Evolutionary conservation across 352 stramenopile species (phyloP).

Genomic region (Stephanocyclus meneghinianus): DNA sequence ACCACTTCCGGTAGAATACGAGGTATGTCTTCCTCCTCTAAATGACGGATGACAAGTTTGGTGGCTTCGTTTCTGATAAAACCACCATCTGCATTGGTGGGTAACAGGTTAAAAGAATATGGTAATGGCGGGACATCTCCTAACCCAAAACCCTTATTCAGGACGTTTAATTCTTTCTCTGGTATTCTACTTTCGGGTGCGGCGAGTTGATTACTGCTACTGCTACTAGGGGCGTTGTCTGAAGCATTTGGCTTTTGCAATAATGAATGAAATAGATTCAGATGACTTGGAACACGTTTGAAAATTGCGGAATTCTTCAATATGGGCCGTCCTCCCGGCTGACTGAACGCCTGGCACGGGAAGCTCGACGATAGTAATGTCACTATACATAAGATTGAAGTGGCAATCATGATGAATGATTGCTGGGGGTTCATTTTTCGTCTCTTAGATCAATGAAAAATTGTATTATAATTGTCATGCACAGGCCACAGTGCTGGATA

Average conservation of each 20-base stretch:
- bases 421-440: not conserved
- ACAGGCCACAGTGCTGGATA: no score
- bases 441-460: not conserved
- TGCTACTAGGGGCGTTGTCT: not conserved
- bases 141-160: slow-evolving; percentile 33
- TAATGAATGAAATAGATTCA: slow-evolving; percentile 34
- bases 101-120: slow-evolving; percentile 33
- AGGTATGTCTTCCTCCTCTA: slow-evolving; percentile 46
- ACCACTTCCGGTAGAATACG: slow-evolving; percentile 38
- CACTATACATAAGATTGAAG: not conserved
- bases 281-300: not conserved
- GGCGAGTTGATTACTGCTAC: not conserved
- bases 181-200: slow-evolving; percentile 13
- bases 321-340: not conserved
- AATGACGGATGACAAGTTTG: slow-evolving; percentile 40
- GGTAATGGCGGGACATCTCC: slow-evolving; percentile 29
- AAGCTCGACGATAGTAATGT: not conserved
- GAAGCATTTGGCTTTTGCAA: slow-evolving; percentile 5
- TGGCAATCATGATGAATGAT: not conserved
- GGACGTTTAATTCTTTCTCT: slow-evolving; percentile 24
- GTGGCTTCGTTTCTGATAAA: slow-evolving; percentile 1
- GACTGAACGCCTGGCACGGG: not conserved
- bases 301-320: not conserved
- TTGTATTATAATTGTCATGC: no score
- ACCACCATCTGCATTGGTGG: not conserved